Conservation (phyloP, 352 stramenopile species). For the Elongisporangium anandrum region DNA sequence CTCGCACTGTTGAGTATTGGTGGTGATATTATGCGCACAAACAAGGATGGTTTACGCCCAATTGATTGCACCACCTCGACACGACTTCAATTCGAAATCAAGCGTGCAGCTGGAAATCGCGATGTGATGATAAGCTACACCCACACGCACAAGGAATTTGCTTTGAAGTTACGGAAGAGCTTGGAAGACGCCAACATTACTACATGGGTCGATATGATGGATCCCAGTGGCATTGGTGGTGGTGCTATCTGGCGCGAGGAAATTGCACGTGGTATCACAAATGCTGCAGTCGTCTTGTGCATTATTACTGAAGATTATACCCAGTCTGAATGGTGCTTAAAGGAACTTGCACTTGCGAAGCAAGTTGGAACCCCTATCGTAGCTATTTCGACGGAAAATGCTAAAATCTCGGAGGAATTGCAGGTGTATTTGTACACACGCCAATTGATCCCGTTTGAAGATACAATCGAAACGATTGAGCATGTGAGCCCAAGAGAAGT, state of each 20-base stretch:
- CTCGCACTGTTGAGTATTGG: slow-evolving; percentile 66
- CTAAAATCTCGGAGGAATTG: slow-evolving; percentile 73
- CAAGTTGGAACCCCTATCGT: slow-evolving; percentile 76
- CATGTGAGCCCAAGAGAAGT: slow-evolving; percentile 35
- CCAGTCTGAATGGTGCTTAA: slow-evolving; percentile 57
- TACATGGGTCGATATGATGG: slow-evolving; percentile 65
- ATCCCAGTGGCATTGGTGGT: slow-evolving; percentile 52
- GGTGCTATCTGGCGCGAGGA: slow-evolving; percentile 64
- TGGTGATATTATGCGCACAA: slow-evolving; percentile 75
- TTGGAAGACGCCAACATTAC: slow-evolving; percentile 61
- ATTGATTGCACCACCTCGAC: slow-evolving; percentile 69
- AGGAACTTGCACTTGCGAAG: slow-evolving; percentile 59
- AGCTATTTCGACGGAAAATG: slow-evolving; percentile 69
- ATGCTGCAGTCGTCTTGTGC: slow-evolving; percentile 50
- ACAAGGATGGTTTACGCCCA: slow-evolving; percentile 46
- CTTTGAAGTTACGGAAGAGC: slow-evolving; percentile 52
- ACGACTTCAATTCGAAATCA: slow-evolving; percentile 64
- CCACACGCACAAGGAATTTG: slow-evolving; percentile 60
- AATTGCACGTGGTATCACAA: slow-evolving; percentile 57
- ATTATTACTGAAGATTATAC: slow-evolving; percentile 63
- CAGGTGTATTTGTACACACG: slow-evolving; percentile 84
- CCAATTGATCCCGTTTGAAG: slow-evolving; percentile 78
- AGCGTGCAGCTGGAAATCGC: slow-evolving; percentile 54
- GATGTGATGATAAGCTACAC: slow-evolving; percentile 80
- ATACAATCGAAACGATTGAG: slow-evolving; percentile 50